Evolutionary conservation across 2,329 filamentous ascomycete species (phyloP).

Genomic region (Botryotinia globosa): DNA sequence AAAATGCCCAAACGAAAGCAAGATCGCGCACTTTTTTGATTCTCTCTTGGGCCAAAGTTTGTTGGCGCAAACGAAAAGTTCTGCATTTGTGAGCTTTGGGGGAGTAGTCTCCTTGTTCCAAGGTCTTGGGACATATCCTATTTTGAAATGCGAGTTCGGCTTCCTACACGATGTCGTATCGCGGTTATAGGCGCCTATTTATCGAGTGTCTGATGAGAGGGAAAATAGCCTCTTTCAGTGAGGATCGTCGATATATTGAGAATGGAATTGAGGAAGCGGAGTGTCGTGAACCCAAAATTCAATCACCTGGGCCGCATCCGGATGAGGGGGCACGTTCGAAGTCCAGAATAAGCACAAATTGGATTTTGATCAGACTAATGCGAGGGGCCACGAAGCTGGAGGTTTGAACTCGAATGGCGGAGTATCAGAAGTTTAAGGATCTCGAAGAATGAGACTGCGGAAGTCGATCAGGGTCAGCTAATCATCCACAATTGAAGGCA

Average conservation of each 20-base stretch:
- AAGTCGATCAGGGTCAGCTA: constrained; percentile 31
- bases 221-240: background rate
- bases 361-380: background rate
- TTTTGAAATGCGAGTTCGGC: constrained; percentile 5
- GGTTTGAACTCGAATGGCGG: constrained; percentile 12
- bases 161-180: background rate
- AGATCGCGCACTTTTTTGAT: constrained; percentile 71
- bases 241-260: background rate
- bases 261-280: constrained; percentile 9
- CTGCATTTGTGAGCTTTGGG: constrained; percentile 68
- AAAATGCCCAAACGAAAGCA: background rate
- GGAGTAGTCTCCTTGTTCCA: constrained; percentile 59
- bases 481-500: constrained; percentile 26
- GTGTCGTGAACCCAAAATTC: constrained; percentile 10
- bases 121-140: constrained; percentile 60
- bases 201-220: background rate
- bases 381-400: constrained; percentile 6
- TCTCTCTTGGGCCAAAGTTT: constrained; percentile 64
- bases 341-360: constrained; percentile 5
- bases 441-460: constrained; percentile 27
- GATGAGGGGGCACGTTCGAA: constrained; percentile 14
- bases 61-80: constrained; percentile 73
- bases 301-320: background rate
- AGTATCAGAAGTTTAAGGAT: constrained; percentile 9
- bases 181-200: background rate